These are phyloP conservation scores for Colletotrichum viniferum DNA, from an alignment of 2,329 filamentous ascomycete species.

Conservation along the genomic window DNA sequence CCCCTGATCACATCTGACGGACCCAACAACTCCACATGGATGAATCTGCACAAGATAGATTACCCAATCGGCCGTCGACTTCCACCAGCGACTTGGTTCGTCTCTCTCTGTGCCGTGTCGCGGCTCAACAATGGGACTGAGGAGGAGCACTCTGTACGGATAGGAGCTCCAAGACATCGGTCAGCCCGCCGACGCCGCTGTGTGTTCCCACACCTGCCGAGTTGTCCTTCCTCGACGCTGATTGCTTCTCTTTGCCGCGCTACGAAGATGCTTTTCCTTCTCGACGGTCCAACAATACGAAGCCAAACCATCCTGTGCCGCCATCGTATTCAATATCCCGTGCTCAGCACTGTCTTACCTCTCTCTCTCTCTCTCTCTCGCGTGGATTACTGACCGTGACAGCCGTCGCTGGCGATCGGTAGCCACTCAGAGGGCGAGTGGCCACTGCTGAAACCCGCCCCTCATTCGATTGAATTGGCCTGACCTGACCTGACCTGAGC, in stretches of 20 bases:
- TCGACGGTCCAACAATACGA: neutral
- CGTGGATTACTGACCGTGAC: neutral
- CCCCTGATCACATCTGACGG: conserved; percentile 1
- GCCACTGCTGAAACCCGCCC: conserved; percentile 11
- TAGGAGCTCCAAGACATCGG: neutral
- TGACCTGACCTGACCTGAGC: neutral
- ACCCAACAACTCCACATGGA: conserved; percentile 12
- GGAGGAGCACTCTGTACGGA: neutral
- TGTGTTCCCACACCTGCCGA: neutral
- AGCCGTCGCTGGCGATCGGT: conserved; percentile 7
- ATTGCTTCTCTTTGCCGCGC: conserved; percentile 7
- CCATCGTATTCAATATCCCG: conserved; percentile 1
- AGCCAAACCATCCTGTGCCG: neutral
- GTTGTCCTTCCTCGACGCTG: neutral
- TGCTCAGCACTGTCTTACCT: conserved; percentile 2
- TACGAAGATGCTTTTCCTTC: neutral
- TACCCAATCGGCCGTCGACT: conserved; percentile 6
- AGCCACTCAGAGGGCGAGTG: conserved; percentile 17
- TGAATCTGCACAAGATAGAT: conserved; percentile 18
- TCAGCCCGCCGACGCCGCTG: neutral
- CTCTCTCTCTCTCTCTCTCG: neutral
- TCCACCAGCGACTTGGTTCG: neutral
- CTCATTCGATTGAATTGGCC: neutral
- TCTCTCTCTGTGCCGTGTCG: neutral
- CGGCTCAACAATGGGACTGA: neutral